Base-by-base conservation (phyloP, 2,329 filamentous ascomycete genomes). In the Diaporthe capsici region DNA sequence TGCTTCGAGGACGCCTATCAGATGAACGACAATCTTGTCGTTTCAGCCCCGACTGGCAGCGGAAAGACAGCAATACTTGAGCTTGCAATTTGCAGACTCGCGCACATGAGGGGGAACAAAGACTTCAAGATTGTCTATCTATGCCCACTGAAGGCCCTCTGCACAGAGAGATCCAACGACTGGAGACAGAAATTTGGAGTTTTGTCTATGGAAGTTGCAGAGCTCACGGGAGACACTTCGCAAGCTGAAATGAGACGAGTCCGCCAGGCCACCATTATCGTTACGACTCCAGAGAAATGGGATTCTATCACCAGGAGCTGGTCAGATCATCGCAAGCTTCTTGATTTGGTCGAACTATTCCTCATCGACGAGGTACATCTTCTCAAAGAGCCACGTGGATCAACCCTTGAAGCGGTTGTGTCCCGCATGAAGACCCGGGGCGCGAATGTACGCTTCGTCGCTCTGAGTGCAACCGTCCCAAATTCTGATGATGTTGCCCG, bases 251-350 rank as follows among this genome's bases (percentile, higher is more conserved):
- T 95, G 76, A 87, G 88, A 31, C 90, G 89, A 72, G 93, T 96
- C 8, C 92, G 95, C 76, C 91, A 88, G 79, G 94, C 94, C 4
- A 92, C 92, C 63, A 94, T 98, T 77, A 96, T 98, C 78, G 89
- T 97, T 77, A 97, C 95, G 0, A 98, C 95, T 0, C 95, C 95
- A 0, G 95, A 98, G 83, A 97, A 97, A 81, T 97, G 95, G 95
- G 95, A 98, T 81, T 96, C 94, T 76, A 92, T 97, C 82, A 97
- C 95, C 0, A 89, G 95, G 25, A 96, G 95, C 81, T 97, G 95
- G 95, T 92, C 92, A 79, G 95, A 97, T 79, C 93, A 97, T 80
- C 89, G 89, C 71, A 93, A 89, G 78, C 85, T 97, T 25, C 91
- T 97, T 83, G 90, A 93, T 75, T 87, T 96, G 77, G 90, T 97